phyloP scores from a whole-genome alignment of 75 land plant genomes.

The Pinus tabuliformis region DNA sequence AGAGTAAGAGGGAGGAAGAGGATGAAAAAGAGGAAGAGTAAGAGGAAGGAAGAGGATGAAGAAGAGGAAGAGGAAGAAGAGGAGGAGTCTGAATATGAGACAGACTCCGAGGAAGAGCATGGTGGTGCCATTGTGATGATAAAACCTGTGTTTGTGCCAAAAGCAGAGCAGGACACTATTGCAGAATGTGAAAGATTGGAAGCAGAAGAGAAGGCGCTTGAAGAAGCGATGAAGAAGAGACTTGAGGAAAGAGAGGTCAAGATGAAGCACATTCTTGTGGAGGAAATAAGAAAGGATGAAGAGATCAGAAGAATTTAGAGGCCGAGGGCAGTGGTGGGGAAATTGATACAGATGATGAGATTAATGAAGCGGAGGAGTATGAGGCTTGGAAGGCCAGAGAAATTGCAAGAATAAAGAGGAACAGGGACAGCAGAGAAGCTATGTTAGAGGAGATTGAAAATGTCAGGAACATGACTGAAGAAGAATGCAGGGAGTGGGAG shows the following conservation, averaged over 20 bases:
- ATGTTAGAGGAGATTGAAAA: conserved; percentile 90
- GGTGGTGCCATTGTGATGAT: conserved; percentile 68
- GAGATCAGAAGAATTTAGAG: conserved; percentile 73
- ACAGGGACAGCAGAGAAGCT: conserved; percentile 83
- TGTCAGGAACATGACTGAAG: conserved; percentile 95
- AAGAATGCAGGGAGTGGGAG: conserved; percentile 93
- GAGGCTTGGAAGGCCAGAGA: conserved; percentile 95
- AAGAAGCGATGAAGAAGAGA: conserved; percentile 65
- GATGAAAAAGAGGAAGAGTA: too few species aligned
- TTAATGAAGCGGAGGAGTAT: conserved; percentile 93
- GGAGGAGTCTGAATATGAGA: conserved; percentile 90
- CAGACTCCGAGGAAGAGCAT: conserved; percentile 87
- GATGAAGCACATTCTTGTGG: conserved; percentile 86
- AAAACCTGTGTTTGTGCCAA: conserved; percentile 92
- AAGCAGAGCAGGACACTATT: conserved; percentile 85
- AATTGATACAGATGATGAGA: conserved; percentile 92
- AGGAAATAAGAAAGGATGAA: conserved; percentile 79
- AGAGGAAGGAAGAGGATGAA: conserved; percentile 44
- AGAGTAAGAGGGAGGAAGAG: conserved; percentile 63
- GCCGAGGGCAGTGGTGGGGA: conserved; percentile 74
- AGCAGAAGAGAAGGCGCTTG: conserved; percentile 80
- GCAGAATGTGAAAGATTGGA: conserved; percentile 90
- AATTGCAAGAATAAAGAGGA: conserved; percentile 94
- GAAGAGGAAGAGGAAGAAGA: conserved; percentile 59
- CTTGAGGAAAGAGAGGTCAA: conserved; percentile 75